A percentile compares a stretch with the other conserved stretches of the same genome.
Evolutionary conservation across 2,329 filamentous ascomycete genomes (phyloP).

Genomic region (Biscogniauxia mediterranea): DNA sequence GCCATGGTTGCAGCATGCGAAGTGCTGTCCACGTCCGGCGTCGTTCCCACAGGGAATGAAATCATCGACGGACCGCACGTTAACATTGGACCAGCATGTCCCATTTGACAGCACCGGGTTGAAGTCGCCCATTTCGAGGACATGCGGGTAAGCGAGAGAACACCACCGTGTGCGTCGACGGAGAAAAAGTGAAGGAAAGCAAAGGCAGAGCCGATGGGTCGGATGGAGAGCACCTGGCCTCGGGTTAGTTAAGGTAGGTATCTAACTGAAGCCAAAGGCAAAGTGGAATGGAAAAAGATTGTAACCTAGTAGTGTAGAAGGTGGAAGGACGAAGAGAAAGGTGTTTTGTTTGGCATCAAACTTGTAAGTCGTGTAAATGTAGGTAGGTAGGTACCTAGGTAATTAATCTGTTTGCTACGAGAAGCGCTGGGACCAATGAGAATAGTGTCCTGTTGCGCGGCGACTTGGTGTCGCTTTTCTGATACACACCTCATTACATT

Average conservation of each 20-base stretch:
- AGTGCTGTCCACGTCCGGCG: constrained; percentile 12
- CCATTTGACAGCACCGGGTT: constrained; percentile 19
- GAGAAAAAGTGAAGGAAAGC: no score
- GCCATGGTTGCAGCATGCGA: constrained; percentile 21
- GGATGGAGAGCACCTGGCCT: no score
- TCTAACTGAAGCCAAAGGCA: not conserved
- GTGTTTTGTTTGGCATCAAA: not conserved
- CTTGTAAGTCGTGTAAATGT: no score
- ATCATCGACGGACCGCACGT: constrained; percentile 8
- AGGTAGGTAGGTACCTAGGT: no score
- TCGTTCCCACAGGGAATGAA: constrained; percentile 26
- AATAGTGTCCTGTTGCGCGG: not conserved
- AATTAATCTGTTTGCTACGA: not conserved
- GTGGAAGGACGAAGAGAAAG: not conserved
- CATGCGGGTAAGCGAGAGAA: not conserved
- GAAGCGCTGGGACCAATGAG: not conserved
- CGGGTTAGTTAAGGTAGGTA: not conserved
- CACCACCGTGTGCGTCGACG: no score
- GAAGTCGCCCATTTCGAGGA: constrained; percentile 8
- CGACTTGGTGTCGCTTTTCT: not conserved
- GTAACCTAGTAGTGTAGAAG: no score
- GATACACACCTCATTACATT: not conserved
- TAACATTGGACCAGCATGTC: constrained; percentile 19
- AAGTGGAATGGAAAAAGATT: not conserved
- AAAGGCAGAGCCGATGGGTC: no score